phyloP scores from a whole-genome alignment of 331 rosid species.

The Rhamnella rubrinervis region DNA sequence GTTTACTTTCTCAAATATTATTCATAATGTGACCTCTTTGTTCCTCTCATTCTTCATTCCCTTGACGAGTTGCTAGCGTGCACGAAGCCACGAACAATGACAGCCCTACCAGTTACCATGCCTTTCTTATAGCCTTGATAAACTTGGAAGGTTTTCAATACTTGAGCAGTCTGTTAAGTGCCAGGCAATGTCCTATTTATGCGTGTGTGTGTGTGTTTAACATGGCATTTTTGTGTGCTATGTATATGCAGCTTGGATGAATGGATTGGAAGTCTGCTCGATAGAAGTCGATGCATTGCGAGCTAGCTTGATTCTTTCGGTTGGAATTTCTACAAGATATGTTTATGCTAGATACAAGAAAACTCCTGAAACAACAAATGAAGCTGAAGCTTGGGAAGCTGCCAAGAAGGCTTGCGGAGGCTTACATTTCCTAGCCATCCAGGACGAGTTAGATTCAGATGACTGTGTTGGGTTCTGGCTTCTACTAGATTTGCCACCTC shows the following conservation, averaged over 20 bases:
- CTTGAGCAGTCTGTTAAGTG: too few relatives aligned
- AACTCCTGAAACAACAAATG: slow-evolving; percentile 53
- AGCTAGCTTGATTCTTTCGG: slow-evolving; percentile 61
- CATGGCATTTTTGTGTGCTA: slow-evolving; percentile 10
- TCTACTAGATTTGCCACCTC: slow-evolving; percentile 81
- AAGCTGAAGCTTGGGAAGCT: slow-evolving; percentile 97
- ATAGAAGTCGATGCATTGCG: slow-evolving; percentile 64
- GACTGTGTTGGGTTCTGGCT: slow-evolving; percentile 87
- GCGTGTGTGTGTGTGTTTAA: neutral
- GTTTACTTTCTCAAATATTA: too few relatives aligned
- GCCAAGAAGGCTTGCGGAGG: slow-evolving; percentile 90
- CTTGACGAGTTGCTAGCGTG: too few relatives aligned
- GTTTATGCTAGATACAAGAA: slow-evolving; percentile 76
- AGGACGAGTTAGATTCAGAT: slow-evolving; percentile 76
- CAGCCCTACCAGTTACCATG: too few relatives aligned
- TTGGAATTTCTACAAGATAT: slow-evolving; percentile 77
- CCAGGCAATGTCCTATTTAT: neutral
- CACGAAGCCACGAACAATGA: too few relatives aligned
- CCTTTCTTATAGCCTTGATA: too few relatives aligned
- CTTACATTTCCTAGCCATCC: slow-evolving; percentile 95
- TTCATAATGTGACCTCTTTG: too few relatives aligned
- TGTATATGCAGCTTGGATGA: slow-evolving; percentile 67
- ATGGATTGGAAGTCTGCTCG: slow-evolving; percentile 74
- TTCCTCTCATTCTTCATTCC: too few relatives aligned
- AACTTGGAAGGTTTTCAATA: too few relatives aligned